Evolutionary conservation across 1,284 basidiomycete genomes (phyloP).

Genomic region (Tausonia pullulans): DNA sequence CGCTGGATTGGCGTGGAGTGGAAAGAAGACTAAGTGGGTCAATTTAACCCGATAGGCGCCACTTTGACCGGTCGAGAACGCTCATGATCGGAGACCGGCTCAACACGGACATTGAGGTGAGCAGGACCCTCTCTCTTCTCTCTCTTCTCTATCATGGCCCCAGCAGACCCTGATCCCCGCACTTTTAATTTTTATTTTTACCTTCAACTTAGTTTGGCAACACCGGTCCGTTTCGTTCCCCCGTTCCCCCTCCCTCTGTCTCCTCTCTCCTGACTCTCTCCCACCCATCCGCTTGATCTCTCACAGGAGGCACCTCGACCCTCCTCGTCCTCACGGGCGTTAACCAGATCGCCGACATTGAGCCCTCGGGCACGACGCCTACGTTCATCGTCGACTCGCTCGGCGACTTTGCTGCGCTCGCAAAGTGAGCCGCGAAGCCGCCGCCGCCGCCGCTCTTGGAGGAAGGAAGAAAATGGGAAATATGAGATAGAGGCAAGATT

Average conservation of each 20-base stretch:
- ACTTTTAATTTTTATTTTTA: too few relatives aligned
- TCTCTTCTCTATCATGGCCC: slow-evolving; percentile 16
- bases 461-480: too few relatives aligned
- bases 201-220: slow-evolving; percentile 52
- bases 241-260: too few relatives aligned
- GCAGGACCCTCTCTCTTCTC: not conserved
- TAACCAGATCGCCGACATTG: slow-evolving; percentile 13
- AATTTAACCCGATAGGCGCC: slow-evolving; percentile 43
- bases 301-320: slow-evolving; percentile 53
- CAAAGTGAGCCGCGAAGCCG: not conserved
- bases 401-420: slow-evolving; percentile 48
- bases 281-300: too few relatives aligned
- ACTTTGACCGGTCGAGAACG: slow-evolving; percentile 71
- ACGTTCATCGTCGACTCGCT: slow-evolving; percentile 67
- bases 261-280: too few relatives aligned
- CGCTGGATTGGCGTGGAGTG: not conserved
- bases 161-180: not conserved
- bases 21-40: not conserved
- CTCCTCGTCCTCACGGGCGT: slow-evolving; percentile 86
- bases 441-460: too few relatives aligned
- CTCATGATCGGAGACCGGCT: slow-evolving; percentile 94
- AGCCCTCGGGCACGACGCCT: slow-evolving; percentile 52
- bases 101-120: slow-evolving; percentile 66
- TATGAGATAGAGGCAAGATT: too few relatives aligned
- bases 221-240: slow-evolving; percentile 39